Evolutionary conservation across 306 rosid species (phyloP).

Genomic region (Glycine tomentella): DNA sequence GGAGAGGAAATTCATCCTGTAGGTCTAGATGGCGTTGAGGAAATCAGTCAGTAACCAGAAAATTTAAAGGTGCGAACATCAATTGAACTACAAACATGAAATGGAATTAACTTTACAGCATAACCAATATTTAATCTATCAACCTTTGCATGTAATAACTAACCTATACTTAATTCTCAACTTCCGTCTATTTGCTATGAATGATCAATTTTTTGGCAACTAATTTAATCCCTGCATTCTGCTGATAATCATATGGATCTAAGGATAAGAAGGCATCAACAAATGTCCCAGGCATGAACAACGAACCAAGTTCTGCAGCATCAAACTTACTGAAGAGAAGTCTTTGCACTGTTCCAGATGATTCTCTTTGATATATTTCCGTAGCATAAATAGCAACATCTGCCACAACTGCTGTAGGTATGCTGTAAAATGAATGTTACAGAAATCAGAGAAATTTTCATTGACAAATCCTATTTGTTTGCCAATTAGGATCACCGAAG

Average conservation of each 20-base stretch:
- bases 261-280: conserved; percentile 86
- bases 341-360: conserved; percentile 67
- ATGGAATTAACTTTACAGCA: conserved; percentile 46
- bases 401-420: conserved; percentile 66
- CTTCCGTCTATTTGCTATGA: conserved; percentile 54
- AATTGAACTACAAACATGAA: conserved; percentile 41
- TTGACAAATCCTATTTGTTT: conserved; percentile 7
- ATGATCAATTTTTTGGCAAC: conserved; percentile 83
- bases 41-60: conserved; percentile 30
- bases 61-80: conserved; percentile 28
- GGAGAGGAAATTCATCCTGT: conserved; percentile 9
- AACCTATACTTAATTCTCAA: conserved; percentile 37
- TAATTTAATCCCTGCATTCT: conserved; percentile 86
- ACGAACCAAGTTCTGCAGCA: conserved; percentile 68
- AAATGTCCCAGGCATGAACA: conserved; percentile 70
- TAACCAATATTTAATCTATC: conserved; percentile 39
- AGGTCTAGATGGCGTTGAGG: conserved; percentile 10
- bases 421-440: conserved; percentile 59
- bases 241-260: conserved; percentile 81
- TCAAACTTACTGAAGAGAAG: conserved; percentile 75
- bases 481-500: conserved; percentile 17
- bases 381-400: conserved; percentile 67
- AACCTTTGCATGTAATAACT: conserved; percentile 37
- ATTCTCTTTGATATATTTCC: conserved; percentile 83
- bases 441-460: conserved; percentile 36